A percentile compares a stretch with the other conserved stretches of the same genome.
These are phyloP conservation scores for Botryosphaeria dothidea DNA, from an alignment of 2,329 filamentous ascomycete genomes.

Conservation along the genomic window DNA sequence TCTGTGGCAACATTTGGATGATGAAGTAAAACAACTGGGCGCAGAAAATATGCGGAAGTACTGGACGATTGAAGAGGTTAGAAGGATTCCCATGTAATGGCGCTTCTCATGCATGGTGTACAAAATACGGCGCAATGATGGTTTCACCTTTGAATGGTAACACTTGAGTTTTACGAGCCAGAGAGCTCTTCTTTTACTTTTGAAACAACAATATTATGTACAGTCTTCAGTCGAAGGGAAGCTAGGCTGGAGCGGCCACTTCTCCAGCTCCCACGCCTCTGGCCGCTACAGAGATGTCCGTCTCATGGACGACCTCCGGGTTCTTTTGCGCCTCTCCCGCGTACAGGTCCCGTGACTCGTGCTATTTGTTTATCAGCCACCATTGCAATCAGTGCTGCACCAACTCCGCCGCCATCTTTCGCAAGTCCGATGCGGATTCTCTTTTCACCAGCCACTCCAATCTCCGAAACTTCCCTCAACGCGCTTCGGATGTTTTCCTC, in stretches of 20 bases:
- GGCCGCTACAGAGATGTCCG: neutral
- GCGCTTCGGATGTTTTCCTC: constrained; percentile 85
- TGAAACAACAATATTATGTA: too few relatives aligned
- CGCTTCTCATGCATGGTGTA: neutral
- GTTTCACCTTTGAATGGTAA: too few relatives aligned
- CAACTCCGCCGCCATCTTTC: constrained; percentile 95
- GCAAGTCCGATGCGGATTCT: constrained; percentile 95
- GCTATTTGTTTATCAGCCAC: constrained; percentile 64
- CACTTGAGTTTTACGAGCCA: too few relatives aligned
- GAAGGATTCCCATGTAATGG: constrained; percentile 64
- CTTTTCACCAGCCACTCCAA: constrained; percentile 77
- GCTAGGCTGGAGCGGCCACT: neutral
- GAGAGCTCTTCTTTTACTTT: too few relatives aligned
- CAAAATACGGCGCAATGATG: neutral
- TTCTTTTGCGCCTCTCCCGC: neutral
- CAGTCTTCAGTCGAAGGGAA: neutral
- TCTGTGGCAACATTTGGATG: constrained; percentile 79
- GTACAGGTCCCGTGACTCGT: neutral
- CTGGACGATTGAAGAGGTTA: constrained; percentile 77
- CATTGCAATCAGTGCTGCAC: constrained; percentile 89
- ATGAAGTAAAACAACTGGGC: constrained; percentile 75
- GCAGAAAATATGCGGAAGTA: constrained; percentile 87
- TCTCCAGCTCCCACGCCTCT: neutral
- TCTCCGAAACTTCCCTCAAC: constrained; percentile 71
- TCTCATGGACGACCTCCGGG: neutral